Conservation (phyloP, 306 rosid species). For the Neltuma alba region DNA sequence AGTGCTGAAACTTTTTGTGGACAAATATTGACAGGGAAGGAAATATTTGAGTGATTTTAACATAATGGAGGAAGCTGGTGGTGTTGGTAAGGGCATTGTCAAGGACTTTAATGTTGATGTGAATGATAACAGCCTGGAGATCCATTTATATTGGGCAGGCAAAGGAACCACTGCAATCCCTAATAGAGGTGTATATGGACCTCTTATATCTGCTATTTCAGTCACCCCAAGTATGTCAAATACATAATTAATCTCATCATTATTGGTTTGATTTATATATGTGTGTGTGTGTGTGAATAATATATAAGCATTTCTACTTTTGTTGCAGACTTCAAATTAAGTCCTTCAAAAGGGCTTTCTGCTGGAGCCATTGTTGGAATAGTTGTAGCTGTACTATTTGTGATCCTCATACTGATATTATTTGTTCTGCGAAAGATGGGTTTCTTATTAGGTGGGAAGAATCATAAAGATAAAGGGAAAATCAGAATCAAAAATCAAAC, state of each 20-base stretch:
- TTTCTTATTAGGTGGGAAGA: background rate
- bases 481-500: no score
- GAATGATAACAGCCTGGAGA: background rate
- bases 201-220: background rate
- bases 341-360: background rate
- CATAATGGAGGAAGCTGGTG: background rate
- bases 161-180: background rate
- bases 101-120: background rate
- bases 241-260: no score
- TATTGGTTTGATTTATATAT: background rate
- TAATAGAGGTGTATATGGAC: background rate
- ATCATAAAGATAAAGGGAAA: background rate
- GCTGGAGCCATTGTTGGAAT: background rate
- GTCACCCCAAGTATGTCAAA: background rate
- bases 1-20: no score
- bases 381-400: background rate
- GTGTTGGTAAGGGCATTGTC: background rate
- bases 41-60: background rate
- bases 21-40: background rate
- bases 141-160: background rate
- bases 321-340: background rate
- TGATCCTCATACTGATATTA: background rate
- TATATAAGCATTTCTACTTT: background rate
- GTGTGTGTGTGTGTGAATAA: background rate
- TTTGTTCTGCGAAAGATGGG: background rate